A percentile compares a stretch with the other conserved stretches of the same genome.
Conservation (phyloP, 176 grass and related monocot genomes). For the Avena eriantha region DNA sequence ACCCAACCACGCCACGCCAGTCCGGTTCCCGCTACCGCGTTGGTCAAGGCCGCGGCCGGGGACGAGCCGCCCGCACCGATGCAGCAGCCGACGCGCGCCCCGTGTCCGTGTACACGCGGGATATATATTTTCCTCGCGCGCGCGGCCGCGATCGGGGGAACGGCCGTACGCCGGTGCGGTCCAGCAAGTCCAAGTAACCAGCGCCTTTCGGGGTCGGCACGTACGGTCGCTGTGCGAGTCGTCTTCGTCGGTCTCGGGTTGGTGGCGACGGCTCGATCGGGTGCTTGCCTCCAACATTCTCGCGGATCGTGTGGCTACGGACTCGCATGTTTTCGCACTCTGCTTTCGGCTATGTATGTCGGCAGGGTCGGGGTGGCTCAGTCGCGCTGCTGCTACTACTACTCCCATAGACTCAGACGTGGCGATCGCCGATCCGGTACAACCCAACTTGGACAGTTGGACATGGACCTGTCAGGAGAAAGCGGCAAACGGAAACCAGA, state of each 20-base stretch:
- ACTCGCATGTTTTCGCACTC: neutral
- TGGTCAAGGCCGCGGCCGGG: conserved; percentile 1
- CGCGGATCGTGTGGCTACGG: conserved; percentile 32
- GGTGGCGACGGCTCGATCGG: neutral
- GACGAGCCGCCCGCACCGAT: neutral
- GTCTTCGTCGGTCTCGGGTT: neutral
- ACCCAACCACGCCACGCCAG: neutral
- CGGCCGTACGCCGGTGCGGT: neutral
- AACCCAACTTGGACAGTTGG: conserved; percentile 64
- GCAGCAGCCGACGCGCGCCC: neutral
- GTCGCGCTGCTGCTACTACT: no score
- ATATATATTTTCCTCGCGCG: neutral
- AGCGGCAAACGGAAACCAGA: neutral
- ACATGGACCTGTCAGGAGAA: conserved; percentile 21
- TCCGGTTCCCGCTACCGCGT: neutral
- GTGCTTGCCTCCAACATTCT: conserved; percentile 30
- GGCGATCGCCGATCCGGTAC: conserved; percentile 34
- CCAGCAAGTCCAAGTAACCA: neutral
- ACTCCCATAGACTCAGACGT: neutral
- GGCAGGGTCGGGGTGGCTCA: neutral
- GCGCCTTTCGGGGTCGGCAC: neutral
- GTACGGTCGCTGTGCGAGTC: neutral
- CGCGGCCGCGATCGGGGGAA: conserved; percentile 22
- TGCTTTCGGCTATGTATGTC: conserved; percentile 40
- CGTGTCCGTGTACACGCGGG: neutral